Evolutionary conservation across 208 protist genomes (phyloP).

Genomic region (Leishmania lainsoni): DNA sequence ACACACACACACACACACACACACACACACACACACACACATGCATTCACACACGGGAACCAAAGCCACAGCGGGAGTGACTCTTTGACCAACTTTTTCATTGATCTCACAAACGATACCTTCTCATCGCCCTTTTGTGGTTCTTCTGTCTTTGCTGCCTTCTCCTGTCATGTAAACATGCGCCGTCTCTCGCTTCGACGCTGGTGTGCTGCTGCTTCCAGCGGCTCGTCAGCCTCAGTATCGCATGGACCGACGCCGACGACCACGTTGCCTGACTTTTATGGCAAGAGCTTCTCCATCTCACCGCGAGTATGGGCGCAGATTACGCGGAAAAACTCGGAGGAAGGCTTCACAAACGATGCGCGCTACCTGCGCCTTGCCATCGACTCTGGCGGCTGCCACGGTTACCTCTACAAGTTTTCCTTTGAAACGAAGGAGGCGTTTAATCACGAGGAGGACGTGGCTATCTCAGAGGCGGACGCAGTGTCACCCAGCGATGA

Average conservation of each 20-base stretch:
- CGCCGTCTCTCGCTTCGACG: slow-evolving; percentile 24
- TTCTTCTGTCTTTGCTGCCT: neutral
- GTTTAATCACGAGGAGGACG: slow-evolving; percentile 67
- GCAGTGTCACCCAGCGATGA: slow-evolving; percentile 29
- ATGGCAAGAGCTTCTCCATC: slow-evolving; percentile 80
- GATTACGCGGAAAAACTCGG: slow-evolving; percentile 72
- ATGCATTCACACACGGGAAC: neutral
- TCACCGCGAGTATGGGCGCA: slow-evolving; percentile 69
- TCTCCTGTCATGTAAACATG: slow-evolving; percentile 1
- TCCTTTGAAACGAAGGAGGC: slow-evolving; percentile 55
- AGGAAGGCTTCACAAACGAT: slow-evolving; percentile 80
- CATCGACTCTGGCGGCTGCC: slow-evolving; percentile 89
- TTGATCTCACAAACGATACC: neutral
- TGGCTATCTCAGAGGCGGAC: slow-evolving; percentile 66
- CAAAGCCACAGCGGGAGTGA: neutral
- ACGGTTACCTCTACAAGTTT: slow-evolving; percentile 92
- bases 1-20: slow-evolving; percentile 7
- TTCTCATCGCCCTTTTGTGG: neutral
- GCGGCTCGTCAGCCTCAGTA: slow-evolving; percentile 1
- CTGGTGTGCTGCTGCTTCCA: slow-evolving; percentile 16
- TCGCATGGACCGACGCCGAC: neutral
- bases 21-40: slow-evolving; percentile 7
- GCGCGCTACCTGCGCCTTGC: slow-evolving; percentile 75
- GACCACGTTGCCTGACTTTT: slow-evolving; percentile 46
- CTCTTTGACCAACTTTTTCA: neutral